phyloP scores from a whole-genome alignment of 2,329 filamentous ascomycete genomes.

The Nigrospora sphaerica region DNA sequence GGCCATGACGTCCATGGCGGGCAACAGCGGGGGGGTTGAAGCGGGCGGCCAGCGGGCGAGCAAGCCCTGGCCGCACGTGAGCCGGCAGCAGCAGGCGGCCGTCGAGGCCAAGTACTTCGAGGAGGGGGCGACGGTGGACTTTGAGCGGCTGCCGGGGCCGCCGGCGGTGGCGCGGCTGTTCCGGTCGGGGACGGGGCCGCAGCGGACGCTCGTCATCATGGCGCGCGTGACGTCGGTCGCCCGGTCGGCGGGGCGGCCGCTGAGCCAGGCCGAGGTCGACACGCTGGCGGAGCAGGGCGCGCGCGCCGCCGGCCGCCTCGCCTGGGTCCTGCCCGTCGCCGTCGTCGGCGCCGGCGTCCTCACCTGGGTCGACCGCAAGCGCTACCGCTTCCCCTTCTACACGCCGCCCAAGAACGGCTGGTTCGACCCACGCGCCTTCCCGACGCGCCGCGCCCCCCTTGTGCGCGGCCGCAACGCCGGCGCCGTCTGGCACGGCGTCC shows the following conservation, averaged over 20 bases:
- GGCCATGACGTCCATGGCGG: neutral
- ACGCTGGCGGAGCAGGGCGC: slow-evolving; percentile 14
- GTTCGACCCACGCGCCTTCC: slow-evolving; percentile 24
- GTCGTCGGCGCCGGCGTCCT: slow-evolving; percentile 13
- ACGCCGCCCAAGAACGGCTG: slow-evolving; percentile 24
- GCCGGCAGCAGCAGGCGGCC: slow-evolving; percentile 4
- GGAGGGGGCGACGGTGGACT: slow-evolving; percentile 19
- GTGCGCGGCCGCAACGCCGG: slow-evolving; percentile 17
- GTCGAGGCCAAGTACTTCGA: slow-evolving; percentile 15
- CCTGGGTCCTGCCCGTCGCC: slow-evolving; percentile 19
- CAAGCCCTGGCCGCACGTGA: slow-evolving; percentile 15
- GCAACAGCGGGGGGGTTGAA: neutral
- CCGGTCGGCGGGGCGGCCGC: neutral
- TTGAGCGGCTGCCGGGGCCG: slow-evolving; percentile 10
- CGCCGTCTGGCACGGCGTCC: slow-evolving; percentile 26
- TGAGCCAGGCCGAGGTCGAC: slow-evolving; percentile 19
- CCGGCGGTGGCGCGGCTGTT: neutral
- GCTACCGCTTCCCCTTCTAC: slow-evolving; percentile 33
- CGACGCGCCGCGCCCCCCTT: slow-evolving; percentile 11
- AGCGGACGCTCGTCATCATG: neutral
- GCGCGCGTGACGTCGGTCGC: neutral
- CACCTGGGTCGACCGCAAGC: slow-evolving; percentile 20
- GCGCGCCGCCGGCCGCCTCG: slow-evolving; percentile 19
- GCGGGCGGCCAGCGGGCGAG: neutral
- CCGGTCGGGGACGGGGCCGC: neutral